Base-by-base conservation (phyloP, 169 alveolate genomes). In the Amoebophrya sp. region DNA sequence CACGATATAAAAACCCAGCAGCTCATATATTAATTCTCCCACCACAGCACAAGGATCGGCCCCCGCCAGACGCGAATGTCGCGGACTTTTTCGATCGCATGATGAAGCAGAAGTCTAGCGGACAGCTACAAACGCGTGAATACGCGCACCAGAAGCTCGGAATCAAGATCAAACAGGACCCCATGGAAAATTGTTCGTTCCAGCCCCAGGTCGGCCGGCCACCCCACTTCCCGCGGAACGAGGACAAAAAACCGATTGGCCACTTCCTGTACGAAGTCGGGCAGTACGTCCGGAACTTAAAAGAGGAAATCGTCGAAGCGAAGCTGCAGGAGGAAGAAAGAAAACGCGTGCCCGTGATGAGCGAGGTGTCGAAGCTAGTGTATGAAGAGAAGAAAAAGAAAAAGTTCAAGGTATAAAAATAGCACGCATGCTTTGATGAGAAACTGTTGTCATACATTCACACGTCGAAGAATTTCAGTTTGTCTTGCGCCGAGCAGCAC, bases 201-300 rank as follows among this genome's bases (percentile, higher is more conserved):
- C 32, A 2, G 83, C 83, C 83, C 1, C 83, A 25, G 35, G 83
- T 66, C 35, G 83, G 83, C 0, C 29, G 83, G 83, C 35, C 83
- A 1, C 83, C 83, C 10, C 29, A 66, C 35, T 66, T 66, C 83
- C 38, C 83, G 35, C 1, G 83, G 35, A 66, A 66, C 83, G 83
- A 66, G 35, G 83, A 66, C 32, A 25, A 25, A 3, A 66, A 66
- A n/a, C 83, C 83, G 7, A 66, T 66, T 25, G 83, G 83, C 83
- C 38, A 66, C 35, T 66, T 66, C 32, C 35, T 66, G 83, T 66
- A 66, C 83, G 83, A 66, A n/a, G 83, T 66, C 18, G 83, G 83
- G 39, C 83, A 66, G 35, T 66, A 66, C 35, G 83, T 66, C 2
- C 12, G 32, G 35, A 25, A 66, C 35, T 25, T 66, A 3, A 66